phyloP scores from a whole-genome alignment of 208 protist species.

The Wallacemonas collosoma region DNA sequence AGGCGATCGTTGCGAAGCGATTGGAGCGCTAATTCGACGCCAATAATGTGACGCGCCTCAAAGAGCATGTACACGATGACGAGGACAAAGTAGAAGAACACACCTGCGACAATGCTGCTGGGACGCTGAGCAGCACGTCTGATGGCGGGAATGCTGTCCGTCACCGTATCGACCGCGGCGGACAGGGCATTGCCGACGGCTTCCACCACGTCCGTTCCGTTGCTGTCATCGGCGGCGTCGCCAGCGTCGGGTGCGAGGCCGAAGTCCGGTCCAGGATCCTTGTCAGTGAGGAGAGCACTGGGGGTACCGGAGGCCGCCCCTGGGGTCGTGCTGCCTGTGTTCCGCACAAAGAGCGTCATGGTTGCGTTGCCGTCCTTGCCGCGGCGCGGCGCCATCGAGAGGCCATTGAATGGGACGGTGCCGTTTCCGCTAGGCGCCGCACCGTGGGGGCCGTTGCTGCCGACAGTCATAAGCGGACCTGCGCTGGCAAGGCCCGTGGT shows the following conservation, averaged over 20 bases:
- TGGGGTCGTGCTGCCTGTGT: not conserved
- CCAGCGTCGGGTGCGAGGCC: not conserved
- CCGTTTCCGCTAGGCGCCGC: slow-evolving; percentile 4
- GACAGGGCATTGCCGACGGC: not conserved
- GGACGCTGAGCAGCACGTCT: slow-evolving; percentile 23
- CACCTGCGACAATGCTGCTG: slow-evolving; percentile 25
- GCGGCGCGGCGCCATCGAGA: slow-evolving; percentile 15
- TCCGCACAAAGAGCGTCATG: slow-evolving; percentile 40
- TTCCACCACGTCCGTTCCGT: not conserved
- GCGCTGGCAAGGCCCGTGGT: not conserved
- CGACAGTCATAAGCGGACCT: not conserved
- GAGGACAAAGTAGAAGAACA: slow-evolving; percentile 70
- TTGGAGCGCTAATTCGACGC: slow-evolving; percentile 31
- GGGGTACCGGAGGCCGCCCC: not conserved
- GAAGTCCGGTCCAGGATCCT: slow-evolving; percentile 12
- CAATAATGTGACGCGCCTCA: slow-evolving; percentile 29
- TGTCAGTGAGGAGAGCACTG: slow-evolving; percentile 2
- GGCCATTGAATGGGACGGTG: slow-evolving; percentile 7
- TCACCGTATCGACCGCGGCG: not conserved
- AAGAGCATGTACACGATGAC: slow-evolving; percentile 53
- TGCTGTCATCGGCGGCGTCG: not conserved
- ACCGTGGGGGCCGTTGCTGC: slow-evolving; percentile 10
- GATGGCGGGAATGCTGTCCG: slow-evolving; percentile 1
- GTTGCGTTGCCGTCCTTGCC: slow-evolving; percentile 29
- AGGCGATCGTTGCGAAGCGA: slow-evolving; percentile 49